Base-by-base conservation (phyloP, 177 flowering plant species). In the Vitis hybrid region DNA sequence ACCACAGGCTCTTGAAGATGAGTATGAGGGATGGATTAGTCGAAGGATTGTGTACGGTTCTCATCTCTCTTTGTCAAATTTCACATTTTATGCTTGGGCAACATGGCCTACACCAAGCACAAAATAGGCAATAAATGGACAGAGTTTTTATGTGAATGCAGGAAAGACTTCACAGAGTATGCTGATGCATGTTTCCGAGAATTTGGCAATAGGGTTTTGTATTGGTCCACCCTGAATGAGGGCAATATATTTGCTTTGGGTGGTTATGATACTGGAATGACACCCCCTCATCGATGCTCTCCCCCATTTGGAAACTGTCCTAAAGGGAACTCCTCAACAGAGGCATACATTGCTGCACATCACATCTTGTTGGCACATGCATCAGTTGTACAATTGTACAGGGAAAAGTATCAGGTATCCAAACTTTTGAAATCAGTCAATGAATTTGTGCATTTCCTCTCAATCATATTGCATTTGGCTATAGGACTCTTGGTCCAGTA, bases 171-270 rank as follows among this genome's bases (percentile, higher is more conserved):
- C 81, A 82, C 86, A 65, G 75, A 74, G 10, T 90, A 79, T 82
- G 93, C 91, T 22, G 87, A 87, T 18, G 85, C 78, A 12, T 90
- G 96, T 79, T 90, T 90, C 63, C 72, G 84, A 74, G 89, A 89
- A 68, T 89, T 90, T 66, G 96, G 96, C 18, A 90, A 90, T 52
- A 74, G 91, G 60, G 86, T 90, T 69, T 51, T 31, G 26, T 61
- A 86, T 60, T 90, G 93, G 96, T 81, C 79, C 45, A 89, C 93
- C 3, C 1, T 90, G 7, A 87, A 89, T 60, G 93, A 90, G 72
- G 84, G 86, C 58, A 87, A 89, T 73, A 20, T 80, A 1, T 63
- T 71, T 45, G 71, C 70, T 0, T 1, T 80, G 10, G 80, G 69
- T 26, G 72, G 86, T 51, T 88, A 83, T 64, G 85, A 85, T 31